A percentile compares a stretch with the other conserved stretches of the same genome.
Evolutionary conservation across 345 rosid genomes (phyloP).

Genomic region (Salix brachista): DNA sequence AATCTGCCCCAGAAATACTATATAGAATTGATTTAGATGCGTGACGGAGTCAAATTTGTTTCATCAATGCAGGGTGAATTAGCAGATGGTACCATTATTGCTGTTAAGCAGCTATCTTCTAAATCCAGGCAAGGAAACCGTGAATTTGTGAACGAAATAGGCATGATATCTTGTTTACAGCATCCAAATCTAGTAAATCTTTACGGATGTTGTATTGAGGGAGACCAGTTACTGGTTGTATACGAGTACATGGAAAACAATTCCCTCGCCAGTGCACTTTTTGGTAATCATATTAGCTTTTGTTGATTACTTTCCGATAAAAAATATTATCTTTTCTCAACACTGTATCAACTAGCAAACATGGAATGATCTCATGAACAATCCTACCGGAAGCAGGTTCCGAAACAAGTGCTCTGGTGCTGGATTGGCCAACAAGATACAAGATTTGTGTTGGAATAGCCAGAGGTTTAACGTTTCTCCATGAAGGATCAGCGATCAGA

Average conservation of each 20-base stretch:
- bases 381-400: too few relatives aligned
- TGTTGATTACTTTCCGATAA: not conserved
- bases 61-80: not conserved
- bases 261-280: conserved; percentile 29
- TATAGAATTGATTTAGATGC: too few relatives aligned
- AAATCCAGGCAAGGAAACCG: not conserved
- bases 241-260: conserved; percentile 2
- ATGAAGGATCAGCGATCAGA: not conserved
- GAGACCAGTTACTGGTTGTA: not conserved
- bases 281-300: conserved; percentile 35
- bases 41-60: not conserved
- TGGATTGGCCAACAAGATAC: not conserved
- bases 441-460: conserved; percentile 5
- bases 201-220: not conserved
- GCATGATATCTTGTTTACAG: not conserved
- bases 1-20: not conserved
- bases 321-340: too few relatives aligned
- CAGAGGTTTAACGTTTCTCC: not conserved
- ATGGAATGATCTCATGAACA: not conserved
- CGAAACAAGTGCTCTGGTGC: too few relatives aligned
- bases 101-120: not conserved
- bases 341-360: not conserved
- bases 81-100: not conserved
- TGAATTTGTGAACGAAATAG: not conserved
- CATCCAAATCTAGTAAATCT: conserved; percentile 5